These are phyloP conservation scores for Calophaca sinica DNA, from an alignment of 306 rosid species.

Conservation along the genomic window DNA sequence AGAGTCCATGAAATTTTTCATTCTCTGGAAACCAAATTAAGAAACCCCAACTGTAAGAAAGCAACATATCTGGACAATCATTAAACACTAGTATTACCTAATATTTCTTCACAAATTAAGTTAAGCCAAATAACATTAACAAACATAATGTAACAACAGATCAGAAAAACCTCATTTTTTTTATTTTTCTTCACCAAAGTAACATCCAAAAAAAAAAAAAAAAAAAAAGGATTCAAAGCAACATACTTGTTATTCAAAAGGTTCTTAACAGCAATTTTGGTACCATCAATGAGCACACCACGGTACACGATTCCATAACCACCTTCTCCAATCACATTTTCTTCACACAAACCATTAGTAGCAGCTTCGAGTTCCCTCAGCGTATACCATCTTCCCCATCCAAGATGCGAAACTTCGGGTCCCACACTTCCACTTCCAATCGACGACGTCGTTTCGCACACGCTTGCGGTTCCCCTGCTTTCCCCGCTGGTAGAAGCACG, in stretches of 20 bases:
- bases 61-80: background rate
- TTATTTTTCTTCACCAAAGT: background rate
- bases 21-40: background rate
- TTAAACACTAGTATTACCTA: too few species aligned
- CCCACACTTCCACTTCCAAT: conserved; percentile 73
- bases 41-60: background rate
- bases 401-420: conserved; percentile 93
- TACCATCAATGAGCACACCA: conserved; percentile 79
- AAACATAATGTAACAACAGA: background rate
- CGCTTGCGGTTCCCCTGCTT: conserved; percentile 61
- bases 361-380: conserved; percentile 94
- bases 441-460: conserved; percentile 62
- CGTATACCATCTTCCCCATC: conserved; percentile 98
- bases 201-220: background rate
- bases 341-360: conserved; percentile 75
- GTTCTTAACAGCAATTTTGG: conserved; percentile 85
- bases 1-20: background rate
- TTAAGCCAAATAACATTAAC: conserved; percentile 18
- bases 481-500: conserved; percentile 79
- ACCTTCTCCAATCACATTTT: conserved; percentile 95
- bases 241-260: conserved; percentile 89
- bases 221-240: background rate
- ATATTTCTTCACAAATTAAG: conserved; percentile 12
- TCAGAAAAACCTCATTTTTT: conserved; percentile 1
- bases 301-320: conserved; percentile 94